Percentiles rank a stretch among this genome's conserved stretches.
Evolutionary conservation across 2,329 filamentous ascomycete genomes (phyloP).

Genomic region (Daldinia sp.): DNA sequence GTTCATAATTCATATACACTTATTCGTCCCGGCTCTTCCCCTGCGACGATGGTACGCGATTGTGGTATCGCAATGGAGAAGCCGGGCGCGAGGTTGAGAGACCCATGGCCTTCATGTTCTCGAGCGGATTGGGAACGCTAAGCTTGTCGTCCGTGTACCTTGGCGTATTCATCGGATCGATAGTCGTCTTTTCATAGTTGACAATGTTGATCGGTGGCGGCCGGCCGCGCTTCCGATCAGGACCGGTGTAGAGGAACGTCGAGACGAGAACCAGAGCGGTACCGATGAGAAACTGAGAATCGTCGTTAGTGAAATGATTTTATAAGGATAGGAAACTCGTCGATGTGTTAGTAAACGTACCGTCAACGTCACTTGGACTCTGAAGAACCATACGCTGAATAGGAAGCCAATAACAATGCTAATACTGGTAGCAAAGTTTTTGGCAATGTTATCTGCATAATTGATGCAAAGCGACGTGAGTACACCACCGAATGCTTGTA

Average conservation of each 20-base stretch:
- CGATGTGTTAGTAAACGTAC: conserved; percentile 61
- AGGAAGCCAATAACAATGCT: conserved; percentile 89
- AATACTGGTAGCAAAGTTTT: conserved; percentile 92
- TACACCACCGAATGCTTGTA: conserved; percentile 86
- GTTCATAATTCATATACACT: conserved; percentile 1
- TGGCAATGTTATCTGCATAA: conserved; percentile 87
- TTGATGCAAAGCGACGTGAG: conserved; percentile 84
- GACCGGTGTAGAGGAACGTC: conserved; percentile 83
- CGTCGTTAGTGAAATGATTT: conserved; percentile 7
- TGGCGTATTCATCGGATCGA: conserved; percentile 54
- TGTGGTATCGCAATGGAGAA: conserved; percentile 46
- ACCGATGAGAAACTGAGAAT: conserved; percentile 77
- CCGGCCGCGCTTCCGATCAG: conserved; percentile 66
- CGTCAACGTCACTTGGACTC: conserved; percentile 74
- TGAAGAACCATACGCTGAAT: conserved; percentile 85
- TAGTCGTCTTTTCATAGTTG: conserved; percentile 77
- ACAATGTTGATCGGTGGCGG: conserved; percentile 74
- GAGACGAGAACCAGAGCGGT: conserved; percentile 80
- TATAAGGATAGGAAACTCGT: neutral
- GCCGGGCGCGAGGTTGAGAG: conserved; percentile 47
- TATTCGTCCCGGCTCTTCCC: conserved; percentile 46
- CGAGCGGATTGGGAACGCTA: conserved; percentile 44
- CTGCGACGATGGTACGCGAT: conserved; percentile 39
- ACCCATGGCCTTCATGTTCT: conserved; percentile 43
- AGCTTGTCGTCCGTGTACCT: conserved; percentile 41